Base-by-base conservation (phyloP, 139 green algal species). In the Nannochloris sp. region DNA sequence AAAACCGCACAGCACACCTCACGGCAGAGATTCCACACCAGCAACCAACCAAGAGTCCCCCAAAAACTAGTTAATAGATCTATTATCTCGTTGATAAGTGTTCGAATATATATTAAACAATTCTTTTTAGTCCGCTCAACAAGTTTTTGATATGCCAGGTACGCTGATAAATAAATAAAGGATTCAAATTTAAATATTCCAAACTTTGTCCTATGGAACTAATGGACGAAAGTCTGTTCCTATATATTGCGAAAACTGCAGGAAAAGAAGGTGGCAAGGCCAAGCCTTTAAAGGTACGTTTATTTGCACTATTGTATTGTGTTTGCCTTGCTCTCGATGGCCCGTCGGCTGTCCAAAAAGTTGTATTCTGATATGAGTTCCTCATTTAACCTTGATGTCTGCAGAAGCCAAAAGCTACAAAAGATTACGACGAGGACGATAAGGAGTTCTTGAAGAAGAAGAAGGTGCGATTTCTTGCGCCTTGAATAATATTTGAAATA, bases 371-470 rank as follows among this genome's bases (percentile, higher is more conserved):
- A 19, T 6, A 24, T 44, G 24, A 34, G 6, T 39, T 34, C 3
- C 34, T 19, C 7, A 35, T 3, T 14, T 12, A 67, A 6, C 33
- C 4, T 19, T 65, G 15, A 45, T 9, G 9, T 60, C 19, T 55
- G 64, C 56, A 77, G 69, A 60, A 60, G 54, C 54, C 54, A 14
- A 60, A 60, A 31, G 33, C 37, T 7, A 70, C 60, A 37, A 68
- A 71, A 38, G 54, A 68, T 6, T 72, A 68, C 39, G 70, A 77
- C 63, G 70, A 77, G 42, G 34, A 60, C 33, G 71, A 78, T 48
- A 44, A 67, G 65, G 65, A 63, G 9, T 74, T 74, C 44, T 33
- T 78, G 30, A 60, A 60, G 29, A 78, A 78, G 53, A 78, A 78
- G 32, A 78, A 78, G 64, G 71, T 30, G 46, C 32, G 61, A 6